These are phyloP conservation scores for Draba incana DNA, from an alignment of 345 rosid genomes.

Conservation along the genomic window DNA sequence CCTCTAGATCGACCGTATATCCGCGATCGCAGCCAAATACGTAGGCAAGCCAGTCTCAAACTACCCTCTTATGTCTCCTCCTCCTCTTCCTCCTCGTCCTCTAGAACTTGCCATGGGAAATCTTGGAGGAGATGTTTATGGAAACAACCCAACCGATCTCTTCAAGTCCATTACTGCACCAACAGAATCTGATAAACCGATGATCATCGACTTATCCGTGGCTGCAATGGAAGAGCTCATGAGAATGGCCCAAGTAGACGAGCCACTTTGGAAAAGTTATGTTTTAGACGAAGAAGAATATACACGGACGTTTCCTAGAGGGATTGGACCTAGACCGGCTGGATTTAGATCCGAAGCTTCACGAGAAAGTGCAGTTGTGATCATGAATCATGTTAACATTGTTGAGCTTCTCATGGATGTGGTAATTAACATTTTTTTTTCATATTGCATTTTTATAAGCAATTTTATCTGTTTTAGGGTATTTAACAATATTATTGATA, in stretches of 20 bases:
- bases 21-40: slow-evolving; percentile 91
- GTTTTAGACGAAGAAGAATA: slow-evolving; percentile 78
- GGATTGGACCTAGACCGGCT: slow-evolving; percentile 69
- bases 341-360: slow-evolving; percentile 85
- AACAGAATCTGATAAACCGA: slow-evolving; percentile 73
- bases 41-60: slow-evolving; percentile 89
- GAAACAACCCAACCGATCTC: slow-evolving; percentile 65
- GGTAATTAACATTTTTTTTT: slow-evolving; percentile 43
- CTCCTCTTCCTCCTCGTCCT: slow-evolving; percentile 60
- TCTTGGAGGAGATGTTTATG: slow-evolving; percentile 66
- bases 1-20: slow-evolving; percentile 79
- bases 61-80: slow-evolving; percentile 71
- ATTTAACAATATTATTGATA: neutral
- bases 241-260: slow-evolving; percentile 84
- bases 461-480: neutral
- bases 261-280: slow-evolving; percentile 65
- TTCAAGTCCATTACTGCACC: slow-evolving; percentile 64
- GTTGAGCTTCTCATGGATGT: slow-evolving; percentile 94
- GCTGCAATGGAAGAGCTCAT: slow-evolving; percentile 93
- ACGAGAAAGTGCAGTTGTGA: slow-evolving; percentile 71
- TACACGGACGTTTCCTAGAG: slow-evolving; percentile 65
- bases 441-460: neutral
- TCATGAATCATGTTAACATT: slow-evolving; percentile 84
- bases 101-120: slow-evolving; percentile 69
- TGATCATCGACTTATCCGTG: slow-evolving; percentile 84